Conservation (phyloP, 148 eudicot genomes). For the Vaccinium darrowii region DNA sequence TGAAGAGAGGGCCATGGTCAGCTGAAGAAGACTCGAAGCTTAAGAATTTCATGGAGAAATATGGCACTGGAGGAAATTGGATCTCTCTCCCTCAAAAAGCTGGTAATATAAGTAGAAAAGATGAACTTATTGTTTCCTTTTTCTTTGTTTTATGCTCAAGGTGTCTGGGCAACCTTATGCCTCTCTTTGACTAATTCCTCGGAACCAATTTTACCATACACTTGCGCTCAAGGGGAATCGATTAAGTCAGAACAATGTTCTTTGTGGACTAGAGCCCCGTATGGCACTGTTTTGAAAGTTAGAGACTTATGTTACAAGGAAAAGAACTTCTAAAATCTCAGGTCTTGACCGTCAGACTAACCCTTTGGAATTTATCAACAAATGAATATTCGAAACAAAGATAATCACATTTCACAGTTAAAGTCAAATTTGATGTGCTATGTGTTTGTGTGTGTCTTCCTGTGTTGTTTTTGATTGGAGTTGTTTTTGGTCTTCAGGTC, state of each 20-base stretch:
- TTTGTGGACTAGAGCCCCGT: no score
- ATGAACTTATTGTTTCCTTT: not conserved
- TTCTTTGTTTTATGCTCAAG: not conserved
- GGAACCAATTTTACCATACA: no score
- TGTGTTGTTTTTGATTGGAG: not conserved
- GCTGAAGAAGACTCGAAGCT: conserved; percentile 38
- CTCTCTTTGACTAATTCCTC: no score
- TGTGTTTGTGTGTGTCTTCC: not conserved
- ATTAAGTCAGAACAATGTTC: no score
- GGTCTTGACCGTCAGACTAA: no score
- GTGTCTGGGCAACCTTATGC: not conserved
- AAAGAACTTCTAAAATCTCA: no score
- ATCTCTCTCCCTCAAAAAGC: conserved; percentile 41
- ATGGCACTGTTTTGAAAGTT: no score
- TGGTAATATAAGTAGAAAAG: conserved; percentile 19
- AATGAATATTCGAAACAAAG: no score
- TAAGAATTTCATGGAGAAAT: conserved; percentile 33
- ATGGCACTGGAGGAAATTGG: conserved; percentile 41
- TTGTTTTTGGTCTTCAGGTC: conserved; percentile 12
- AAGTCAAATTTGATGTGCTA: not conserved
- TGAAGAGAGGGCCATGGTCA: conserved; percentile 41
- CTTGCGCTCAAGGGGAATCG: no score
- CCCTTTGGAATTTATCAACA: no score
- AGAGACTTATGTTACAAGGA: no score
- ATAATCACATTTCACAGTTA: no score